Evolutionary conservation across 2,329 filamentous ascomycete genomes (phyloP).

Genomic region (Paecilomyces fulvus): DNA sequence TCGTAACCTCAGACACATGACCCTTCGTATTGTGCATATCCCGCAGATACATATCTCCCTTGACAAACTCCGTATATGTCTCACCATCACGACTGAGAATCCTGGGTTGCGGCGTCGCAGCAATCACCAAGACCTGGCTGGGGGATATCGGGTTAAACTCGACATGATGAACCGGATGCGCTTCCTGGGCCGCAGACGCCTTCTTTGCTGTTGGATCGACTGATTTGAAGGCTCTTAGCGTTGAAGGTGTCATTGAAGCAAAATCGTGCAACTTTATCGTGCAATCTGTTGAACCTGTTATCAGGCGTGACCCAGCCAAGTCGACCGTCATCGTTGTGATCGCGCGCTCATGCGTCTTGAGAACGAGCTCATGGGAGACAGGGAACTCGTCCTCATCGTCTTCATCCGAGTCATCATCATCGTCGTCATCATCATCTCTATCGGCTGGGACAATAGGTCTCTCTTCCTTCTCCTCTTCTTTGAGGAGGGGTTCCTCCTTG

Average conservation of each 20-base stretch:
- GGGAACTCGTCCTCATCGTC: constrained; percentile 84
- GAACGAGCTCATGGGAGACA: constrained; percentile 81
- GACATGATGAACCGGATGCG: constrained; percentile 79
- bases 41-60: constrained; percentile 95
- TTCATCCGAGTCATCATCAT: constrained; percentile 51
- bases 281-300: constrained; percentile 88
- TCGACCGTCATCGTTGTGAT: constrained; percentile 80
- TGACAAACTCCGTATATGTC: constrained; percentile 76
- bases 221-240: constrained; percentile 84
- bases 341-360: constrained; percentile 85
- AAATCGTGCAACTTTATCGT: constrained; percentile 92
- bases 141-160: constrained; percentile 79
- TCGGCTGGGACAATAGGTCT: constrained; percentile 10
- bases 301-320: constrained; percentile 71
- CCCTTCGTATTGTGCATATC: constrained; percentile 98
- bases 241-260: constrained; percentile 88
- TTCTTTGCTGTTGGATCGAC: constrained; percentile 80
- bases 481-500: constrained; percentile 7
- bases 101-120: constrained; percentile 82
- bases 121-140: constrained; percentile 73
- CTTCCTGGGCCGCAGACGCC: constrained; percentile 61
- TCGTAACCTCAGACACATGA: constrained; percentile 84
- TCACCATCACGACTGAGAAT: constrained; percentile 86
- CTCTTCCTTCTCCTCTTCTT: constrained; percentile 12
- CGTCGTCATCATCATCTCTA: constrained; percentile 42